Evolutionary conservation across 2,329 filamentous ascomycete species (phyloP).

Genomic region (Arthrobotrys entomopaga): DNA sequence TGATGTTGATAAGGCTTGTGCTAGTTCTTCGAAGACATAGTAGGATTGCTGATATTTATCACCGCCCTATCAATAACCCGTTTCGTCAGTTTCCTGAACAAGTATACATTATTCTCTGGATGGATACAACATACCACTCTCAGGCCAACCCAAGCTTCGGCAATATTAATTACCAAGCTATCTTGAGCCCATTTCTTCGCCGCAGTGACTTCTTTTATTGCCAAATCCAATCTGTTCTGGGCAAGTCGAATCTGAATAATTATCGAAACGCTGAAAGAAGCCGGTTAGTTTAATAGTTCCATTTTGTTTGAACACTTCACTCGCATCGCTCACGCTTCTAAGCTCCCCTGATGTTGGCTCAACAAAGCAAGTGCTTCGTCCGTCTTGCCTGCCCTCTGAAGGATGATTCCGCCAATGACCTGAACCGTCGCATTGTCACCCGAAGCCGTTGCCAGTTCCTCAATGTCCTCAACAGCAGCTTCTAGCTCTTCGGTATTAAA

Average conservation of each 20-base stretch:
- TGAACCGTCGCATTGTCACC: constrained; percentile 83
- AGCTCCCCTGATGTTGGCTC: constrained; percentile 82
- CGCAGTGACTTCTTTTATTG: constrained; percentile 84
- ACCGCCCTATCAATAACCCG: constrained; percentile 72
- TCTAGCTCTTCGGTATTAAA: constrained; percentile 71
- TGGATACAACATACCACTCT: constrained; percentile 72
- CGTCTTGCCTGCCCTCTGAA: constrained; percentile 81
- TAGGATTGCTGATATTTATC: constrained; percentile 97
- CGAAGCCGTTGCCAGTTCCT: constrained; percentile 74
- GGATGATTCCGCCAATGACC: constrained; percentile 80
- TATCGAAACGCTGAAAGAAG: constrained; percentile 73
- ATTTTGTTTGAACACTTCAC: not conserved
- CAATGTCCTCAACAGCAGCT: constrained; percentile 69
- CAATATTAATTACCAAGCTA: constrained; percentile 89
- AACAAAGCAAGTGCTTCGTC: constrained; percentile 85
- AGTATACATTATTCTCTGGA: not conserved
- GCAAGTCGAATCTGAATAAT: constrained; percentile 92
- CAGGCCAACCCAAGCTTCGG: constrained; percentile 93
- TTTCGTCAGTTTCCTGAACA: constrained; percentile 58
- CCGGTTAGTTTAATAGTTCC: not conserved
- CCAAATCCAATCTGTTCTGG: constrained; percentile 90
- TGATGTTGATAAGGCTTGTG: constrained; percentile 83
- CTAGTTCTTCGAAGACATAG: constrained; percentile 97
- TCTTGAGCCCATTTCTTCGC: constrained; percentile 96
- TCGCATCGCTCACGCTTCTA: constrained; percentile 72